Evolutionary conservation across 805 yeast genomes (phyloP).

Genomic region (Cyberlindnera maritima): DNA sequence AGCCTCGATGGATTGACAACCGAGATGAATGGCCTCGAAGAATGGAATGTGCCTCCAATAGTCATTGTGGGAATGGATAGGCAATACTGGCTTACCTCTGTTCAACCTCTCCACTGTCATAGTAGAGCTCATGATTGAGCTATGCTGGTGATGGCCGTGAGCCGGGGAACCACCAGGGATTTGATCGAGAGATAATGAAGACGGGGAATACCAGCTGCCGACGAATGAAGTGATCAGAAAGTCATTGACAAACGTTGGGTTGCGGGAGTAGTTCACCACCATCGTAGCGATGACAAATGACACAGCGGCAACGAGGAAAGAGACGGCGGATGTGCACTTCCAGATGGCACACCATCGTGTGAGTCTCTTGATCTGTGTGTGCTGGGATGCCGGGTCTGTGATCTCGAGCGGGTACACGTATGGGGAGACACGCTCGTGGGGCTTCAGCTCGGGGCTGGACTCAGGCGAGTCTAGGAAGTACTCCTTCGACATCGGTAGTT

Average conservation of each 20-base stretch:
- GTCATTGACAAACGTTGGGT: conserved; percentile 12
- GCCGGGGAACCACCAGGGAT: background rate
- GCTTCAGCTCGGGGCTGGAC: background rate
- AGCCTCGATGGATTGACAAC: conserved; percentile 61
- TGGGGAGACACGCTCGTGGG: background rate
- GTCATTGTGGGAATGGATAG: conserved; percentile 67
- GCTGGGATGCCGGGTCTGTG: background rate
- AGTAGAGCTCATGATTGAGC: background rate
- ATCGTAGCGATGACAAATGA: conserved; percentile 1
- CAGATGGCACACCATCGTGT: conserved; percentile 4
- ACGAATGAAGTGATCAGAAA: conserved; percentile 2
- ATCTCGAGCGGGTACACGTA: background rate
- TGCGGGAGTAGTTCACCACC: conserved; percentile 8
- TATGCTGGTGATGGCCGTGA: background rate
- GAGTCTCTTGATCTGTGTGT: background rate
- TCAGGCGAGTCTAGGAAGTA: background rate
- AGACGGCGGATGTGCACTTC: conserved; percentile 6
- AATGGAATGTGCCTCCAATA: conserved; percentile 61
- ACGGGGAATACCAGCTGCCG: conserved; percentile 1
- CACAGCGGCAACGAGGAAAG: background rate
- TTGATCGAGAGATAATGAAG: background rate
- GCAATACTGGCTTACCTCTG: conserved; percentile 19
- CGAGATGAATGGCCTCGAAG: conserved; percentile 50
- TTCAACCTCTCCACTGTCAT: conserved; percentile 10
- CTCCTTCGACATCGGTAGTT: background rate